Base-by-base conservation (phyloP, 148 eudicot species). In the Fallopia convolvulus region DNA sequence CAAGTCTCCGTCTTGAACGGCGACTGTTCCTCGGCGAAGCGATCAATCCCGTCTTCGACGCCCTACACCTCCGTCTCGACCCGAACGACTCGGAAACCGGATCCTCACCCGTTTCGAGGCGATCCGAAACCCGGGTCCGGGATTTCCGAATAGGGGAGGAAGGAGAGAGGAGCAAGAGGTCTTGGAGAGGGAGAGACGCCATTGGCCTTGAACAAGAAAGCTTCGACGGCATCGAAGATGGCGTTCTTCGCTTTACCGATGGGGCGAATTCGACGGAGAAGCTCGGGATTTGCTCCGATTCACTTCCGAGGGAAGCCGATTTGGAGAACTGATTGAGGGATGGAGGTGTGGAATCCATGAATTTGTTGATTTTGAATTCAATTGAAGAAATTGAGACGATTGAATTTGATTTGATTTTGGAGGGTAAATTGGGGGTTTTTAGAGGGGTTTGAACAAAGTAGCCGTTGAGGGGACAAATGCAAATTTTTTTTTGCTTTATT, bases 81-180 rank as follows among this genome's bases (percentile, higher is more conserved):
- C 84, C 86, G 50, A 33, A 17, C 0, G 79, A 74, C 55, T 88
- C 93, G 8, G n/a, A n/a, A 18, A 40, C 41, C 0, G 60, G 71
- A 1, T 83, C 98, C 4, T 89, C 91, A 2, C 36, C 80, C 70
- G 81, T 8, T 3, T 91, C 97, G 0, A 86, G 81, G 66, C 83
- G 83, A 11, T 92, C 93, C 0, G 86, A 77, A 7, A 88, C 81
- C 9, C 90, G 91, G 76, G 90, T 78, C 20, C 80, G 85, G 17
- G 97, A 90, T 76, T 80, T 88, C 2, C 87, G 73, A 52, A 77
- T 84, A 32, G 91, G 90, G 63, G 91, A 86, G 15, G 75, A 41
- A 48, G 97, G 97, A n/a, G 97, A 92, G 32, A 89, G 87, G 30
- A 90, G 85, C 18, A 94, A 79, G 33, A 92, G 86, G 20, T 94